phyloP scores from a whole-genome alignment of 768 basidiomycete species.

The Agrocybe pediades region DNA sequence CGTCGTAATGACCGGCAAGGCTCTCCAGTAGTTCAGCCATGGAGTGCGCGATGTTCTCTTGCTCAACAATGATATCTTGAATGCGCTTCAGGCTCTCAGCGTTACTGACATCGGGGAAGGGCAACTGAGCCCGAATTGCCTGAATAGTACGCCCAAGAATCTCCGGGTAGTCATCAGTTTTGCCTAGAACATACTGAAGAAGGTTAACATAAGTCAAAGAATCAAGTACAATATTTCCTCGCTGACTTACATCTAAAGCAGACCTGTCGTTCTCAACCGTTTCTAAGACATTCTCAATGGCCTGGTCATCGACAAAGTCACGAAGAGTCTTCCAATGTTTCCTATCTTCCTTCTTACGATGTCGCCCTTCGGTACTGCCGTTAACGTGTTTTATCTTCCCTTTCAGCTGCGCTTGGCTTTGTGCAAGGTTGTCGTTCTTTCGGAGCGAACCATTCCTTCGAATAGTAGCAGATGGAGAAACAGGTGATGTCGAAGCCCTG shows the following conservation, averaged over 20 bases:
- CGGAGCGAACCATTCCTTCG: conserved; percentile 22
- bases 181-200: conserved; percentile 58
- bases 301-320: conserved; percentile 84
- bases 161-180: conserved; percentile 70
- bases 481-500: conserved; percentile 23
- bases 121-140: conserved; percentile 45
- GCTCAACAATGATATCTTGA: conserved; percentile 49
- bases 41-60: conserved; percentile 56
- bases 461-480: conserved; percentile 33
- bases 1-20: conserved; percentile 72
- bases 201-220: not conserved
- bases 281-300: conserved; percentile 76
- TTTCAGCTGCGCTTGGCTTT: conserved; percentile 7
- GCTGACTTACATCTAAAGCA: conserved; percentile 60
- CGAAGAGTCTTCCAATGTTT: conserved; percentile 79
- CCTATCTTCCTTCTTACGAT: conserved; percentile 41
- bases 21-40: conserved; percentile 79
- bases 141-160: conserved; percentile 57
- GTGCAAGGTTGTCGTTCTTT: not conserved
- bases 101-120: conserved; percentile 19
- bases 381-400: conserved; percentile 15
- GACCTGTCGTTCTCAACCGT: conserved; percentile 70
- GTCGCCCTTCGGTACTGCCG: not conserved
- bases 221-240: not conserved
- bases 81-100: conserved; percentile 35